Evolutionary conservation across 169 alveolate genomes (phyloP).

Genomic region (Plasmodium fragile): DNA sequence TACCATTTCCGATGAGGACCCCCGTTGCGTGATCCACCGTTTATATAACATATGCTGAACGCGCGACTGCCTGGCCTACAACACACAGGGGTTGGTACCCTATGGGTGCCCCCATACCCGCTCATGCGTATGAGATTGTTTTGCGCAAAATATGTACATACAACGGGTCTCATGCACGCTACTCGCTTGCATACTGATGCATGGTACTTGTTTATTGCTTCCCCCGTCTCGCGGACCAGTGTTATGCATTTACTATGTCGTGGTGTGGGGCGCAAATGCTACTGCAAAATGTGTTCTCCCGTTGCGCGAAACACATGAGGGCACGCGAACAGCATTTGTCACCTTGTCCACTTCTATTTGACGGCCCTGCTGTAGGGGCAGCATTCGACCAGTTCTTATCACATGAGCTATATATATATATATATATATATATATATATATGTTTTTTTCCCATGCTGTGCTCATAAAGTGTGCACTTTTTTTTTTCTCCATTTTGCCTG

Average conservation of each 20-base stretch:
- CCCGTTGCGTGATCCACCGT: background rate
- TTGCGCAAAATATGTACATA: background rate
- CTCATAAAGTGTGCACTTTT: background rate
- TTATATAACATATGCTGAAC: background rate
- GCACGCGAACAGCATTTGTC: background rate
- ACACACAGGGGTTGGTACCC: background rate
- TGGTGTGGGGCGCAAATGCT: background rate
- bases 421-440: no score
- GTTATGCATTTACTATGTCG: background rate
- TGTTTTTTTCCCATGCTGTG: background rate
- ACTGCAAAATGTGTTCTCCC: background rate
- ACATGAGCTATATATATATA: background rate
- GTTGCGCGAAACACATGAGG: background rate
- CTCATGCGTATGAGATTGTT: background rate
- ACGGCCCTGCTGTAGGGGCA: background rate
- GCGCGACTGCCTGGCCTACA: background rate
- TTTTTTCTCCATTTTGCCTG: background rate
- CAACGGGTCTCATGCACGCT: background rate
- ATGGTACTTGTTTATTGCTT: background rate
- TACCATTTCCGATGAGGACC: background rate
- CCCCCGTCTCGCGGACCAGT: background rate
- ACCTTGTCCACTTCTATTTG: background rate
- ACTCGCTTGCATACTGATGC: background rate
- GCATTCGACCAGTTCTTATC: background rate
- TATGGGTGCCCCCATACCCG: background rate